Conservation (phyloP, 441 rosid genomes). For the Populus tomentosa region DNA sequence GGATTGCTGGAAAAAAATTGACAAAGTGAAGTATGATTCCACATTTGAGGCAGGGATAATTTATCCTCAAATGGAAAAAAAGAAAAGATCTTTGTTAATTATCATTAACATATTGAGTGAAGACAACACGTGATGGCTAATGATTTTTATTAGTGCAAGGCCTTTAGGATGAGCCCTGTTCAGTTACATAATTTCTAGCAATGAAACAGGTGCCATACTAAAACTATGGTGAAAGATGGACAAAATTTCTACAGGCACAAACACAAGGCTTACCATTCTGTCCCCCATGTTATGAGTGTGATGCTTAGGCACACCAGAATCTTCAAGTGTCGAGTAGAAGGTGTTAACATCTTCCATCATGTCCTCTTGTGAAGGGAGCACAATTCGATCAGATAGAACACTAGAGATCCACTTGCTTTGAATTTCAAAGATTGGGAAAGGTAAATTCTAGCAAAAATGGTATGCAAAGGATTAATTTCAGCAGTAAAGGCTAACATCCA, state of each 20-base stretch:
- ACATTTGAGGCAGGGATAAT: not conserved
- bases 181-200: not conserved
- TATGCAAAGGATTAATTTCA: not conserved
- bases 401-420: slow-evolving; percentile 89
- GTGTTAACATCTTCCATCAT: slow-evolving; percentile 54
- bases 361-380: slow-evolving; percentile 52
- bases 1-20: not conserved
- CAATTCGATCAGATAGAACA: slow-evolving; percentile 52
- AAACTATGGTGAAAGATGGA: not conserved
- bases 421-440: slow-evolving; percentile 47
- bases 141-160: not conserved
- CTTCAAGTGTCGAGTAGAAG: slow-evolving; percentile 46
- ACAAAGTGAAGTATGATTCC: not conserved
- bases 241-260: not conserved
- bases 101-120: not conserved
- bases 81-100: not conserved
- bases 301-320: slow-evolving; percentile 47
- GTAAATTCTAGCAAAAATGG: slow-evolving; percentile 29
- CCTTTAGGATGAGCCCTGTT: not conserved
- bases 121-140: not conserved
- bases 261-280: slow-evolving; percentile 31
- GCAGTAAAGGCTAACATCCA: not conserved
- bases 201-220: not conserved
- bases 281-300: slow-evolving; percentile 43
- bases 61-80: not conserved